phyloP scores from a whole-genome alignment of 805 yeast species.

The Wickerhamiella spandovensis region DNA sequence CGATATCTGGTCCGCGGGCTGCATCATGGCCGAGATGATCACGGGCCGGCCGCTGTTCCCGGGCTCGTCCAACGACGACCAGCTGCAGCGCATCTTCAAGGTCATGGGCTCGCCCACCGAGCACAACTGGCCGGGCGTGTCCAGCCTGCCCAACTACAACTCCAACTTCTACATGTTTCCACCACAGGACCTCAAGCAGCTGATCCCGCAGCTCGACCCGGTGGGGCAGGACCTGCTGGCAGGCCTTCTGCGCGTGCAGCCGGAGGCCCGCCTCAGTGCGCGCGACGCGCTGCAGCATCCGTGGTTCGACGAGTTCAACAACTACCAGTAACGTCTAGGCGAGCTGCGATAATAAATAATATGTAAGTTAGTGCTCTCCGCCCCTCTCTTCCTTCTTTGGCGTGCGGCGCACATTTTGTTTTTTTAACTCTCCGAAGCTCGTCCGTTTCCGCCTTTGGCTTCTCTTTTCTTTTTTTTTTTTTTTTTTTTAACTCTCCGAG shows the following conservation, averaged over 20 bases:
- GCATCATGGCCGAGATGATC: conserved; percentile 96
- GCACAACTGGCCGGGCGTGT: conserved; percentile 93
- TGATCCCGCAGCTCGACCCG: conserved; percentile 57
- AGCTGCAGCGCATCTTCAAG: conserved; percentile 78
- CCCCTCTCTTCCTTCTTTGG: too few species aligned
- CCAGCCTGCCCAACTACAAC: conserved; percentile 65
- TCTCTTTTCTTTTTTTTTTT: too few species aligned
- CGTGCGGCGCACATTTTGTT: too few species aligned
- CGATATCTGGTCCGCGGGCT: conserved; percentile 98
- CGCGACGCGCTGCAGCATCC: conserved; percentile 47
- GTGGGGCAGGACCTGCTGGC: conserved; percentile 56
- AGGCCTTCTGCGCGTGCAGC: conserved; percentile 39
- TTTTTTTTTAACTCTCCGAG: too few species aligned
- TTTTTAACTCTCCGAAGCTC: too few species aligned
- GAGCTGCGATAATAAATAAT: too few species aligned
- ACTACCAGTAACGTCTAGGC: neutral
- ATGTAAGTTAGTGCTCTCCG: too few species aligned
- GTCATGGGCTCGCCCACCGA: conserved; percentile 96
- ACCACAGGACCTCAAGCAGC: conserved; percentile 67
- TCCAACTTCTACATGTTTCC: conserved; percentile 73
- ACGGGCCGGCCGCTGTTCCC: conserved; percentile 96
- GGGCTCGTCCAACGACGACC: conserved; percentile 93
- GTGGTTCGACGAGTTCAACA: conserved; percentile 65
- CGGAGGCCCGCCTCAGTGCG: conserved; percentile 40
- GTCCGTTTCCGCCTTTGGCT: too few species aligned